A percentile compares a stretch with the other conserved stretches of the same genome.
Conservation (phyloP, 129 eudicot genomes). For the Arctium lappa region DNA sequence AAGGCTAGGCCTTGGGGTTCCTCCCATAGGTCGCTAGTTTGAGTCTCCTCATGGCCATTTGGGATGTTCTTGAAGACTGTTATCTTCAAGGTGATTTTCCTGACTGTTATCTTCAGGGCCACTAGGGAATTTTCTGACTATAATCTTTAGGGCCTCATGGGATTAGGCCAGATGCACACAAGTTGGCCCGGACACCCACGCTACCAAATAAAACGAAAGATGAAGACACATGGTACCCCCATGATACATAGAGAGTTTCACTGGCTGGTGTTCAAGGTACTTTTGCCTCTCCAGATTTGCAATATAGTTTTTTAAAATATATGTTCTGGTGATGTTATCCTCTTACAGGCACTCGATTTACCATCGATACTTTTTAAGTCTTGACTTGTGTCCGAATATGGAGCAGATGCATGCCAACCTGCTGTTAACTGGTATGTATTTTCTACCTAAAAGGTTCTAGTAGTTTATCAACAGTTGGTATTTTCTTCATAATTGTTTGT, state of each 20-base stretch:
- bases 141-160: background rate
- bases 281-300: background rate
- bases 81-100: background rate
- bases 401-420: background rate
- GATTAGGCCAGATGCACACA: background rate
- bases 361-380: background rate
- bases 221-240: background rate
- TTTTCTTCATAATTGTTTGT: background rate
- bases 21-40: background rate
- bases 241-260: background rate
- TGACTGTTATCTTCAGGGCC: background rate
- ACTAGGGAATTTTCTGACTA: background rate
- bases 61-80: background rate
- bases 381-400: slow-evolving; percentile 8
- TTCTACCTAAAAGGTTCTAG: background rate
- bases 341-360: slow-evolving; percentile 10
- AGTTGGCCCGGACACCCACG: background rate
- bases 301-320: background rate
- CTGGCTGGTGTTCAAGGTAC: slow-evolving; percentile 20
- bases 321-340: background rate
- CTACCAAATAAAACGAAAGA: background rate
- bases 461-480: background rate
- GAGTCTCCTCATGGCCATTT: background rate
- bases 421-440: slow-evolving; percentile 1
- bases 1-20: background rate